Base-by-base conservation (phyloP, 1,284 basidiomycete species). In the Austropuccinia psidii region DNA sequence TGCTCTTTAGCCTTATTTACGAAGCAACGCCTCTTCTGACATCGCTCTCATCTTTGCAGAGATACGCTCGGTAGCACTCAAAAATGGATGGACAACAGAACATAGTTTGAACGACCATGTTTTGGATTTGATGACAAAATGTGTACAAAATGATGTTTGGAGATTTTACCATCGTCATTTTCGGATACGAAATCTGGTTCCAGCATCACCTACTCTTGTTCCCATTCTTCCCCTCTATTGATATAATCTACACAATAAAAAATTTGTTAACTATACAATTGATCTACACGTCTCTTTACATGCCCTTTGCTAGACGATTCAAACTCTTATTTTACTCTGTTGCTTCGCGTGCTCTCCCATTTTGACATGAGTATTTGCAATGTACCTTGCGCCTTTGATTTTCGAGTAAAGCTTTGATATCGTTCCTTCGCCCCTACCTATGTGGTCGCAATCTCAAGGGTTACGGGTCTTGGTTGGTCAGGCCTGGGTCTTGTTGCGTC, bases 131-230 rank as follows among this genome's bases (percentile, higher is more conserved):
- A 11, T 11, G n/a, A 50, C 24, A 27, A 13, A 72, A 24, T 31
- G 24, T 54, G 41, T 27, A n/a, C 55, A 50, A 6, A 29, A 52
- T 47, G 45, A 31, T 24, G 57, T 41, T 31, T 73, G 70, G 70
- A 61, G 58, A 21, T 73, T 73, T 73, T 73, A 73, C 29, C 70
- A 73, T 41, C 70, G 70, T 1, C 70, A 73, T 47, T 73, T 73
- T 65, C 70, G 70, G 70, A 73, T 73, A 73, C 70, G 68, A 72
- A 72, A 55, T 24, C 6, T 55, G n/a, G n/a, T 55, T 55, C n/a
- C 31, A 29, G 19, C 31, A 27, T 55, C 35, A 5, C 9, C 24
- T 55, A 29, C 35, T 19, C 19, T 55, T 55, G 19, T 55, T 27
- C 54, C 19, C 54, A n/a, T 55, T 29, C 35, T 55, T 55, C 31